Base-by-base conservation (phyloP, 495 filamentous ascomycete species). In the Hypoxylon lienhwacheense region DNA sequence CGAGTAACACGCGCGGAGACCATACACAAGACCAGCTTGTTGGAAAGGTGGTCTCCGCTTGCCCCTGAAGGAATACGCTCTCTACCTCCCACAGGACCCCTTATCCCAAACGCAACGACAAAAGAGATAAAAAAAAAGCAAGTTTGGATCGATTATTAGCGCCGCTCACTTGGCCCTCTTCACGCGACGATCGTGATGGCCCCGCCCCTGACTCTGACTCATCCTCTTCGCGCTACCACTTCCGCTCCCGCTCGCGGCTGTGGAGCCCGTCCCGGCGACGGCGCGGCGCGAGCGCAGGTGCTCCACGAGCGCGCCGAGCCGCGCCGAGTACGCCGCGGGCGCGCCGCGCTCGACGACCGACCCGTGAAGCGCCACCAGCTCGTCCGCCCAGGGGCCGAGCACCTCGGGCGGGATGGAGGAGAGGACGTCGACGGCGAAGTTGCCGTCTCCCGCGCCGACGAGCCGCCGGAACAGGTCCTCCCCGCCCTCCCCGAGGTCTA, bases 401-500 rank as follows among this genome's bases (percentile, higher is more conserved):
- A 59, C 35, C 29, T 65, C 47, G 7, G 56, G 56, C 14, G 69
- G 69, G 1, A 77, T 66, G 21, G 66, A 66, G 15, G 62, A 59
- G 7, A 78, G 66, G 2, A 66, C 52, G 11, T 68, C 65, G 28
- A 70, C 57, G 28, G 70, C 69, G 44, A 76, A 77, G 33, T 68
- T 64, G 10, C 40, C 50, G 48, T 69, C 69, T 8, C 62, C 56
- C 32, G 66, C 65, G 4, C 72, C 69, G 1, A 78, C 44, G 5
- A 78, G 67, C 2, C 65, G 63, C 25, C 57, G 52, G 55, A 68
- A 77, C 2, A 78, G 66, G 36, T 73, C 73, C 2, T 63, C 57
- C 12, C 67, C 55, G 17, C 65, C 61, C 8, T 36, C 47, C 0
- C 59, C 55, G 0, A 43, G 39, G 16, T 33, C 29, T n/a, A 53